Conservation (phyloP, 257 asterid genomes). For the Prunella vulgaris region DNA sequence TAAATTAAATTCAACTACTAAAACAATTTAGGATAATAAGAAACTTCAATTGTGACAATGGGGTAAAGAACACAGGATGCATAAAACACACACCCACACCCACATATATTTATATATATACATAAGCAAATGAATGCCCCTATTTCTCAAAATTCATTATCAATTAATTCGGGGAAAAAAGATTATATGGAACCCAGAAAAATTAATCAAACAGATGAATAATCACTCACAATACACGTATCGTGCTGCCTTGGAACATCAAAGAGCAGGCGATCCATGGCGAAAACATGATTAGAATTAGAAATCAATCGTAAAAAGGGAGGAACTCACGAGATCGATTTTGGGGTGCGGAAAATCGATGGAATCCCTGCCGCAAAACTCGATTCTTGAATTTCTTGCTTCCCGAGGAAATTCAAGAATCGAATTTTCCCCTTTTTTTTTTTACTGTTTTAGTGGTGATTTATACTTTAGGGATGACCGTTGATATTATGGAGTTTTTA, state of each 20-base stretch:
- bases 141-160: background rate
- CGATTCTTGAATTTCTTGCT: constrained; percentile 14
- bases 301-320: background rate
- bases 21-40: constrained; percentile 12
- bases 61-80: background rate
- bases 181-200: background rate
- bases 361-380: constrained; percentile 1
- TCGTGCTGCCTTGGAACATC: background rate
- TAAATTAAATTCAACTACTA: constrained; percentile 27
- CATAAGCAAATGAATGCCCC: background rate
- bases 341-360: constrained; percentile 6
- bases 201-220: background rate
- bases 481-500: background rate
- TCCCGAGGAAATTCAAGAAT: constrained; percentile 11
- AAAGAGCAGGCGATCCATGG: background rate
- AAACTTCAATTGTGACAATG: background rate
- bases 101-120: background rate
- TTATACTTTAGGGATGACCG: constrained; percentile 10
- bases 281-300: background rate
- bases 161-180: background rate
- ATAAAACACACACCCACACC: background rate
- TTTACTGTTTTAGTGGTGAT: background rate
- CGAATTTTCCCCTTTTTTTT: background rate
- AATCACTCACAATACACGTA: background rate
- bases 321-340: constrained; percentile 20